Evolutionary conservation across 2,329 filamentous ascomycete genomes (phyloP).

Genomic region (Paecilomyces fulvus): DNA sequence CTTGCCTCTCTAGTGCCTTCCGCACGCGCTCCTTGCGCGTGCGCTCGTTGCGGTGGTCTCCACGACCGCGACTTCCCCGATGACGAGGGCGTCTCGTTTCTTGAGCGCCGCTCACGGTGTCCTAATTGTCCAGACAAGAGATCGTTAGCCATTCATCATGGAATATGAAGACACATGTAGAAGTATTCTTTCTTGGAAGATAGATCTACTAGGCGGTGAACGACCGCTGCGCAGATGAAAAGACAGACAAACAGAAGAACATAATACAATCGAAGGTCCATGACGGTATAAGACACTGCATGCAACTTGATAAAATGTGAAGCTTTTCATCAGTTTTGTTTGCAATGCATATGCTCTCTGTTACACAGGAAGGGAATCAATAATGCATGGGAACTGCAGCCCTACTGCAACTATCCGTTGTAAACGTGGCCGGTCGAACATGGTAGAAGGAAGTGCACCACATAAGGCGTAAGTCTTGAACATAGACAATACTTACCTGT

Average conservation of each 20-base stretch:
- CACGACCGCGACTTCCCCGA: conserved; percentile 3
- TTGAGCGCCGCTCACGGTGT: not conserved
- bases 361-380: not conserved
- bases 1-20: not conserved
- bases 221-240: not conserved
- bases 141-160: not conserved
- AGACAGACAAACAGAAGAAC: not conserved
- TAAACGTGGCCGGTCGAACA: not conserved
- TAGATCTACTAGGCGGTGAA: not conserved
- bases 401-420: not conserved
- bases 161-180: not conserved
- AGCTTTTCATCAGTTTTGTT: not conserved
- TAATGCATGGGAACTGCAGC: not conserved
- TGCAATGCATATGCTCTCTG: not conserved
- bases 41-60: conserved; percentile 5
- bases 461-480: not conserved
- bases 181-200: not conserved
- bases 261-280: not conserved
- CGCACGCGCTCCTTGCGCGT: conserved; percentile 2
- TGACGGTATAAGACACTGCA: not conserved
- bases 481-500: not conserved
- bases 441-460: not conserved
- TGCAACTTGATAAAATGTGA: not conserved
- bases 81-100: not conserved
- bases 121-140: not conserved